Evolutionary conservation across 768 basidiomycete genomes (phyloP).

Genomic region (Amanita pallidorosea): DNA sequence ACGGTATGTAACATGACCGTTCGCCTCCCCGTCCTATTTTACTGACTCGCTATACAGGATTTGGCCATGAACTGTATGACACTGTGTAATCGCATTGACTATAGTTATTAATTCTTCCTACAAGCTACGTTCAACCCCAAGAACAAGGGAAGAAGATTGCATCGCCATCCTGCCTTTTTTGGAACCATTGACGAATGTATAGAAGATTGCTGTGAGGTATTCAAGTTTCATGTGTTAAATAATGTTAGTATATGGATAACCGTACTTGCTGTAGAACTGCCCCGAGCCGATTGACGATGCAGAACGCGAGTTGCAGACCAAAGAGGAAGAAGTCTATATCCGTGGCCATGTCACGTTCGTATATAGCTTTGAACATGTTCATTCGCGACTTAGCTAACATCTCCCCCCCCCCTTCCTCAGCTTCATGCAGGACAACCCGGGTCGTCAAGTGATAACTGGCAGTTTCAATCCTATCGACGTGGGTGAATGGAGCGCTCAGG

Average conservation of each 20-base stretch:
- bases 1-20: constrained; percentile 30
- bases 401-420: constrained; percentile 21
- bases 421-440: constrained; percentile 51
- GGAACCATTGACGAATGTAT: constrained; percentile 16
- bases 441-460: constrained; percentile 49
- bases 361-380: constrained; percentile 5
- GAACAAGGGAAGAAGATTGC: constrained; percentile 5
- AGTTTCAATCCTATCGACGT: constrained; percentile 60
- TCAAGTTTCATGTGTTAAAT: neutral
- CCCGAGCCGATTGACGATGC: constrained; percentile 45
- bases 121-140: constrained; percentile 9
- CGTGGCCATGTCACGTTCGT: constrained; percentile 41
- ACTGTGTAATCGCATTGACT: neutral
- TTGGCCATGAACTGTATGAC: constrained; percentile 6
- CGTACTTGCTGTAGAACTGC: constrained; percentile 27
- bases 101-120: neutral
- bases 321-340: constrained; percentile 44
- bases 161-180: constrained; percentile 5
- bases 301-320: constrained; percentile 37
- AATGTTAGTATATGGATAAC: neutral
- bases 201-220: constrained; percentile 53
- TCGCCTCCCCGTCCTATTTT: neutral
- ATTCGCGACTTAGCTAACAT: neutral
- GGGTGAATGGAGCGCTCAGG: constrained; percentile 55
- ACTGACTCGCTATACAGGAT: neutral